These are phyloP conservation scores for Venturia asperata DNA, from an alignment of 2,329 filamentous ascomycete species.

Conservation along the genomic window DNA sequence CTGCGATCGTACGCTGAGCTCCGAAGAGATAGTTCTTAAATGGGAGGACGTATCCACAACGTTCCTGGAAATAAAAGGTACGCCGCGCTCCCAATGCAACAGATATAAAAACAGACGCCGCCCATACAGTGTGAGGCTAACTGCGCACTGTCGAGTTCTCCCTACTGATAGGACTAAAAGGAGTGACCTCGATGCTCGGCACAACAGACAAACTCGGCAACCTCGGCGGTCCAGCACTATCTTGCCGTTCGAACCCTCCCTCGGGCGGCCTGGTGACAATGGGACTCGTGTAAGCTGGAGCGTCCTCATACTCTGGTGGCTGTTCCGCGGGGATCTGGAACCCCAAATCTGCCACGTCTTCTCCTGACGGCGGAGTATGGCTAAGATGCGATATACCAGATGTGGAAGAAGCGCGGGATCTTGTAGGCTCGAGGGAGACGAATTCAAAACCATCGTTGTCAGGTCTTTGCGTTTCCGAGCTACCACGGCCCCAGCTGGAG, in stretches of 20 bases:
- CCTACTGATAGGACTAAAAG: slow-evolving; percentile 1
- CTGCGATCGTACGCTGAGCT: too few species aligned
- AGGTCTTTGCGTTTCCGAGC: slow-evolving; percentile 26
- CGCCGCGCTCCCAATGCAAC: slow-evolving; percentile 2
- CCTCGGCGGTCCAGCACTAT: slow-evolving; percentile 5
- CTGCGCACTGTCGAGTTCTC: neutral
- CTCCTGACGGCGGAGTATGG: slow-evolving; percentile 22
- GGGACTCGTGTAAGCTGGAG: slow-evolving; percentile 43
- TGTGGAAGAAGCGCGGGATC: slow-evolving; percentile 24
- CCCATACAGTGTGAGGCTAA: neutral
- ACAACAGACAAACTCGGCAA: slow-evolving; percentile 14
- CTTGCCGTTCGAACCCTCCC: neutral
- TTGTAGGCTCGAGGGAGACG: slow-evolving; percentile 31
- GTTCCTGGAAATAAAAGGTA: neutral
- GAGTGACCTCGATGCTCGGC: slow-evolving; percentile 18
- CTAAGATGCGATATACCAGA: slow-evolving; percentile 19
- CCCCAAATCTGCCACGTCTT: slow-evolving; percentile 22
- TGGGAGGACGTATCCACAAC: neutral
- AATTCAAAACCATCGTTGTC: slow-evolving; percentile 38
- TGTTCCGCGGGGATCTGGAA: slow-evolving; percentile 26
- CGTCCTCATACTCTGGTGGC: slow-evolving; percentile 37
- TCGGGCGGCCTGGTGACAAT: slow-evolving; percentile 22
- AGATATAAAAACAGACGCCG: neutral
- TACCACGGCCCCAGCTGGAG: slow-evolving; percentile 32
- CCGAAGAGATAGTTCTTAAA: neutral